Evolutionary conservation across 345 rosid genomes (phyloP).

Genomic region (Kernera saxatilis): DNA sequence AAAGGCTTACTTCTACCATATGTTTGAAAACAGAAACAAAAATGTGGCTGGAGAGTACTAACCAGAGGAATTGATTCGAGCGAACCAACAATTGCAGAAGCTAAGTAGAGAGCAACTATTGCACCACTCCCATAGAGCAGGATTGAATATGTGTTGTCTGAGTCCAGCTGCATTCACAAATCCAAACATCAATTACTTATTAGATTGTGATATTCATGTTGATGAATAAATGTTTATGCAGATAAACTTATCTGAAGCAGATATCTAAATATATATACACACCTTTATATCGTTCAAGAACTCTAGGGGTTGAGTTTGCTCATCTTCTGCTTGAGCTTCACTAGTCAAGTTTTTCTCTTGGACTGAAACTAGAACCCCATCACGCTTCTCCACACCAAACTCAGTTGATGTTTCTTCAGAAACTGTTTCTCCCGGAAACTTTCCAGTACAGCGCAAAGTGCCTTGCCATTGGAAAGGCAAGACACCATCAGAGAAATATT

Average conservation of each 20-base stretch:
- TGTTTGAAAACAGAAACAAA: neutral
- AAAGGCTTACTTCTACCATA: neutral
- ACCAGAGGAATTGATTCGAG: conserved; percentile 92
- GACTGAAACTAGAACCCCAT: conserved; percentile 10
- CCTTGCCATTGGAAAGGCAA: conserved; percentile 24
- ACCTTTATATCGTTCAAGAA: conserved; percentile 64
- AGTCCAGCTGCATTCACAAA: conserved; percentile 47
- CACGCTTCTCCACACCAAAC: conserved; percentile 38
- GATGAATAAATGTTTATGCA: neutral
- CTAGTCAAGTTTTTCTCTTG: conserved; percentile 32
- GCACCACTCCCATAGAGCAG: conserved; percentile 60
- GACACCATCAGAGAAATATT: neutral
- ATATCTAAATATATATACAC: neutral
- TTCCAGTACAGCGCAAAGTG: conserved; percentile 8
- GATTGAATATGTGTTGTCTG: conserved; percentile 52
- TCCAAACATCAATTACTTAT: neutral
- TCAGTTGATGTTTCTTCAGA: conserved; percentile 43
- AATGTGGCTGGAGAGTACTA: neutral
- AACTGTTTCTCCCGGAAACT: conserved; percentile 42
- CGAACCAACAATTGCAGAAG: conserved; percentile 55
- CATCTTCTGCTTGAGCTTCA: conserved; percentile 28
- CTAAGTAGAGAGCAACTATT: conserved; percentile 53
- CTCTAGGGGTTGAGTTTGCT: conserved; percentile 30
- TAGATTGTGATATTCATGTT: neutral
- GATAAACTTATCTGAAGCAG: neutral